phyloP scores from a whole-genome alignment of 2,329 filamentous ascomycete species.

The Botryotinia globosa region DNA sequence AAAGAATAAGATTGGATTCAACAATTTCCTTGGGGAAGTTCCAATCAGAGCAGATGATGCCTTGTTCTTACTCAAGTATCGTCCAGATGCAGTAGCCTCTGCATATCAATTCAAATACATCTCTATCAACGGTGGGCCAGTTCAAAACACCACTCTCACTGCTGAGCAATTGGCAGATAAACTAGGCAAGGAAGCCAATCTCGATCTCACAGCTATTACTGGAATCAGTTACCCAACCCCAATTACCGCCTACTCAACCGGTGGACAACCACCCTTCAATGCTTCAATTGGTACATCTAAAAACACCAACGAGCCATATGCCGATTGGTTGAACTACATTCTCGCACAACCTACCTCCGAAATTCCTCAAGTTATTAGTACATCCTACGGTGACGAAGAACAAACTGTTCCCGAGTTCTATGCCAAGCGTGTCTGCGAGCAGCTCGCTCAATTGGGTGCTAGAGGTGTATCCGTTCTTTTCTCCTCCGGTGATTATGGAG shows the following conservation, averaged over 20 bases:
- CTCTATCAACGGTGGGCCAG: constrained; percentile 24
- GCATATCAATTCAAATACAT: constrained; percentile 24
- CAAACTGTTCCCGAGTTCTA: constrained; percentile 52
- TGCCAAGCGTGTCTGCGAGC: constrained; percentile 51
- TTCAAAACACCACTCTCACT: constrained; percentile 26
- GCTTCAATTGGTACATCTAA: constrained; percentile 41
- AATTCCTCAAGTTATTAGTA: constrained; percentile 55
- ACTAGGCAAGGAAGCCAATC: constrained; percentile 48
- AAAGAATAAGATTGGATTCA: constrained; percentile 31
- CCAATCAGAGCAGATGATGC: constrained; percentile 29
- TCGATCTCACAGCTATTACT: constrained; percentile 55
- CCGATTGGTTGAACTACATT: constrained; percentile 53
- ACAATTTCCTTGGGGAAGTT: constrained; percentile 30
- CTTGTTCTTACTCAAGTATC: constrained; percentile 28
- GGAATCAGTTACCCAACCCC: constrained; percentile 53
- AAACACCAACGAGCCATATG: constrained; percentile 54
- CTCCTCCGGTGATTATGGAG: constrained; percentile 53
- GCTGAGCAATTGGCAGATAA: constrained; percentile 19
- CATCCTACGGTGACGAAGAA: constrained; percentile 60
- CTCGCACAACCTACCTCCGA: constrained; percentile 42
- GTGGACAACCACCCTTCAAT: constrained; percentile 51
- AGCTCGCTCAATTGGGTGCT: constrained; percentile 53
- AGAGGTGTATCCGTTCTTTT: constrained; percentile 54
- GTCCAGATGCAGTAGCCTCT: constrained; percentile 25
- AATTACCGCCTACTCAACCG: constrained; percentile 54